A percentile compares a stretch with the other conserved stretches of the same genome.
These are phyloP conservation scores for Nosema bombycis DNA, from an alignment of 371 early-diverging fungal genomes.

Conservation along the genomic window DNA sequence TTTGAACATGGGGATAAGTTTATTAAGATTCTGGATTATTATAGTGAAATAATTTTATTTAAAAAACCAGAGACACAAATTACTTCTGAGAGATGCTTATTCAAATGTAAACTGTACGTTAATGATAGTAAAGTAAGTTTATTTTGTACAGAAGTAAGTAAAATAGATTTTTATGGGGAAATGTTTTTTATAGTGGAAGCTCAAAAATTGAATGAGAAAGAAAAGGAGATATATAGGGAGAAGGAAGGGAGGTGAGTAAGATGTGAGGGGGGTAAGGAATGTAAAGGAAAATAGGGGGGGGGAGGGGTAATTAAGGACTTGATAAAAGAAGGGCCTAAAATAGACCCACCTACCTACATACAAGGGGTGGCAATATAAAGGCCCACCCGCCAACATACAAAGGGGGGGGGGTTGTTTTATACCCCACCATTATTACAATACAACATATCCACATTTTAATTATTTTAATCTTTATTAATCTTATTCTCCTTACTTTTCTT, in stretches of 20 bases:
- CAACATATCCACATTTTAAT: too few relatives aligned
- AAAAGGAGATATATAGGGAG: not conserved
- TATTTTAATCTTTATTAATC: too few relatives aligned
- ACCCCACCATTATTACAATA: too few relatives aligned
- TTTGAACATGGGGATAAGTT: not conserved
- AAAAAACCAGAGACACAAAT: not conserved
- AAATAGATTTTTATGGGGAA: slow-evolving; percentile 19
- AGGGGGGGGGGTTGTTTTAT: too few relatives aligned
- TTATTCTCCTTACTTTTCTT: not conserved
- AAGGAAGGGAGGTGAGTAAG: not conserved
- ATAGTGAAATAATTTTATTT: slow-evolving; percentile 24
- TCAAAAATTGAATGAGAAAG: not conserved
- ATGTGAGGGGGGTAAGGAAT: too few relatives aligned
- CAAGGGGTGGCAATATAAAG: too few relatives aligned
- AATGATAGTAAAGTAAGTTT: slow-evolving; percentile 6
- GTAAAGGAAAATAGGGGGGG: too few relatives aligned
- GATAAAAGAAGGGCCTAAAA: too few relatives aligned
- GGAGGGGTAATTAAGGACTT: too few relatives aligned
- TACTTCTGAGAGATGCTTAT: not conserved
- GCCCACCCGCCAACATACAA: too few relatives aligned
- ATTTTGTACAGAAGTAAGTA: slow-evolving; percentile 15
- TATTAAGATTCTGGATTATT: slow-evolving; percentile 26
- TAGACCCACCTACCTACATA: too few relatives aligned
- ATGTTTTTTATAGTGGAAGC: slow-evolving; percentile 36
- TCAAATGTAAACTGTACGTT: slow-evolving; percentile 21